Percentiles rank a stretch among this genome's conserved stretches.
These are phyloP conservation scores for Cardamine occulta DNA, from an alignment of 345 rosid species.

Conservation along the genomic window DNA sequence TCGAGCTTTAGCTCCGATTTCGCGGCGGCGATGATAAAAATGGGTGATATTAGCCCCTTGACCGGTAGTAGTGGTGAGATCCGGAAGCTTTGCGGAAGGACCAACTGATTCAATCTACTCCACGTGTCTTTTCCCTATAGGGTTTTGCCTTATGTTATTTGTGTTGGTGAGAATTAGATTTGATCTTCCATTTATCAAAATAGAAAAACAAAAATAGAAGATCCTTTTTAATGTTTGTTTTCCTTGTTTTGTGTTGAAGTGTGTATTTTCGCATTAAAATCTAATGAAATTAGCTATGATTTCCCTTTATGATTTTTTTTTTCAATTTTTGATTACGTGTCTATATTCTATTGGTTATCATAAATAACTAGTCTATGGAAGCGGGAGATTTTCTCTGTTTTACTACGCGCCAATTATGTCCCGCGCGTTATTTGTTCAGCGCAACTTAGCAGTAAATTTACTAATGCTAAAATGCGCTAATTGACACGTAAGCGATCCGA, in stretches of 20 bases:
- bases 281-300: slow-evolving; percentile 5
- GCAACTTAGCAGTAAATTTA: slow-evolving; percentile 15
- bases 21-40: slow-evolving; percentile 71
- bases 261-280: slow-evolving; percentile 31
- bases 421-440: slow-evolving; percentile 33
- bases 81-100: slow-evolving; percentile 66
- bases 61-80: slow-evolving; percentile 79
- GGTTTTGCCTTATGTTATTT: background rate
- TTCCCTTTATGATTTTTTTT: background rate
- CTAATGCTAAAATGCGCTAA: slow-evolving; percentile 16
- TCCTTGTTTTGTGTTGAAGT: slow-evolving; percentile 20
- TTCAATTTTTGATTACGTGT: background rate
- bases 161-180: slow-evolving; percentile 12
- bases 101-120: slow-evolving; percentile 47
- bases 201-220: slow-evolving; percentile 4
- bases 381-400: slow-evolving; percentile 27
- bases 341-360: background rate
- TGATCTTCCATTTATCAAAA: too few relatives aligned
- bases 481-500: slow-evolving; percentile 12
- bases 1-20: slow-evolving; percentile 65
- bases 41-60: slow-evolving; percentile 80
- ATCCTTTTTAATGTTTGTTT: slow-evolving; percentile 8
- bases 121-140: slow-evolving; percentile 27
- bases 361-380: background rate
- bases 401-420: slow-evolving; percentile 26